phyloP scores from a whole-genome alignment of 2,329 filamentous ascomycete genomes.

The Aspergillus sclerotialis region DNA sequence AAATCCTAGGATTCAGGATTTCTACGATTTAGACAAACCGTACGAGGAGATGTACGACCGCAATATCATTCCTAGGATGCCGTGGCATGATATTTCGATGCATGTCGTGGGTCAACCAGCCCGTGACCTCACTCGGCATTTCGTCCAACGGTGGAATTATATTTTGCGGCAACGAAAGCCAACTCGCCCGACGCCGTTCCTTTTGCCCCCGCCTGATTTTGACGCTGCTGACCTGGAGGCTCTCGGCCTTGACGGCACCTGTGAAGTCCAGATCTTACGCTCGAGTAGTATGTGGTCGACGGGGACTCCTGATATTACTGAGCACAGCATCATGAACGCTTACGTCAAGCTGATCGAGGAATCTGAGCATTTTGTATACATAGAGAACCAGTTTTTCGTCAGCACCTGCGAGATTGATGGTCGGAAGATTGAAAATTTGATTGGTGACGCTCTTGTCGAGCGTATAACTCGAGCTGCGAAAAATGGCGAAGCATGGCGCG shows the following conservation, averaged over 20 bases:
- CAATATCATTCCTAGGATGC: constrained; percentile 82
- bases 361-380: constrained; percentile 95
- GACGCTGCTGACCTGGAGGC: constrained; percentile 77
- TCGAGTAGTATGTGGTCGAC: constrained; percentile 89
- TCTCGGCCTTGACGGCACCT: constrained; percentile 84
- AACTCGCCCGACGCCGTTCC: constrained; percentile 84
- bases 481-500: constrained; percentile 84
- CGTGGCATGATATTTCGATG: constrained; percentile 98
- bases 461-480: constrained; percentile 78
- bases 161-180: constrained; percentile 87
- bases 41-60: constrained; percentile 99
- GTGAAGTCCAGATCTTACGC: constrained; percentile 90
- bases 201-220: constrained; percentile 89
- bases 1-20: constrained; percentile 91
- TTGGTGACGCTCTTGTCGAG: constrained; percentile 89
- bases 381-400: constrained; percentile 98
- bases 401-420: constrained; percentile 84
- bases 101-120: constrained; percentile 95
- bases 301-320: constrained; percentile 72
- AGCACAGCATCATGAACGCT: constrained; percentile 92
- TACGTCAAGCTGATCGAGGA: constrained; percentile 92
- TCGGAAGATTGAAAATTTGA: constrained; percentile 82
- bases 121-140: constrained; percentile 87
- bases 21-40: constrained; percentile 84
- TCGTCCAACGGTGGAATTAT: constrained; percentile 98